Conservation (phyloP, 495 filamentous ascomycete species). For the Aspergillus haitiensis region DNA sequence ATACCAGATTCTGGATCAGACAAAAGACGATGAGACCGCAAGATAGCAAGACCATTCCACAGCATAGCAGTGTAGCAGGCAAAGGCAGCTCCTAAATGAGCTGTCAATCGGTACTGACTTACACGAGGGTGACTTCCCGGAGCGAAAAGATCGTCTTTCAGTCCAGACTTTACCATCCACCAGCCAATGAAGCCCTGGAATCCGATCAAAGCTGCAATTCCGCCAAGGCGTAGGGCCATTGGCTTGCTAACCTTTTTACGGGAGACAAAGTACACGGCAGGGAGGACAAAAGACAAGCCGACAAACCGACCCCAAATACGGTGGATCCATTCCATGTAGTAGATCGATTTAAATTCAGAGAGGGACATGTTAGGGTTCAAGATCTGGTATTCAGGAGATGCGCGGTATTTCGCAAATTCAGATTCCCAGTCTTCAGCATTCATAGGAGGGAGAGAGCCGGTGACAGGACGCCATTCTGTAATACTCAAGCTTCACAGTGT, state of each 20-base stretch:
- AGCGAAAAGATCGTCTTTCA: conserved; percentile 92
- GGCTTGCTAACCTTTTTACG: conserved; percentile 73
- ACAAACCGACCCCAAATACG: conserved; percentile 93
- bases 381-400: conserved; percentile 85
- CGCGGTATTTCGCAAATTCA: conserved; percentile 87
- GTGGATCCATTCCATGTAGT: conserved; percentile 99
- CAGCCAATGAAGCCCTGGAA: conserved; percentile 95
- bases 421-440: conserved; percentile 76
- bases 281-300: conserved; percentile 83
- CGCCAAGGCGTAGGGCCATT: conserved; percentile 74
- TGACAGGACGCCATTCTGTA: conserved; percentile 98
- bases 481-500: conserved; percentile 75
- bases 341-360: conserved; percentile 94
- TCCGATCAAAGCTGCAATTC: conserved; percentile 85
- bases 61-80: conserved; percentile 91
- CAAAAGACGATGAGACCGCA: conserved; percentile 71
- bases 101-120: conserved; percentile 86
- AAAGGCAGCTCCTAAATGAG: conserved; percentile 88
- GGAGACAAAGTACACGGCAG: conserved; percentile 83
- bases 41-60: conserved; percentile 81
- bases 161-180: conserved; percentile 98
- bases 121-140: conserved; percentile 88
- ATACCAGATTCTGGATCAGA: conserved; percentile 57
- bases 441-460: conserved; percentile 85
- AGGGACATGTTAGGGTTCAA: conserved; percentile 90